phyloP scores from a whole-genome alignment of 805 yeast species.

The Pichia scutulata region DNA sequence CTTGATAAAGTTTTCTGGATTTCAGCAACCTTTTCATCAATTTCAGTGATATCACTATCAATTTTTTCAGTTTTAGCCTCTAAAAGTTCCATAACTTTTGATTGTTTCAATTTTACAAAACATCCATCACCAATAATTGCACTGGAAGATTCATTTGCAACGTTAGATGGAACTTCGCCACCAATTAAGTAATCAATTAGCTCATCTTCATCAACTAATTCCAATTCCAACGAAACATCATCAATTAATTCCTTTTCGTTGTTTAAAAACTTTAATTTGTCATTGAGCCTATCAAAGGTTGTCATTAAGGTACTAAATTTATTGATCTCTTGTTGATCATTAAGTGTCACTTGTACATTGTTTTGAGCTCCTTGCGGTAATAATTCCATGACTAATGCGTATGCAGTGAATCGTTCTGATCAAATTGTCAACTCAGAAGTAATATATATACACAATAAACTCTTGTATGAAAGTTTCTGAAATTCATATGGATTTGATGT shows the following conservation, averaged over 20 bases:
- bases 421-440: no score
- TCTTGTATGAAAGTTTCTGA: no score
- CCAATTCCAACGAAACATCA: slow-evolving; percentile 79
- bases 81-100: slow-evolving; percentile 57
- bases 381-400: slow-evolving; percentile 20
- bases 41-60: slow-evolving; percentile 39
- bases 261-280: slow-evolving; percentile 39
- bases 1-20: slow-evolving; percentile 47
- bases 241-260: slow-evolving; percentile 83
- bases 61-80: slow-evolving; percentile 54
- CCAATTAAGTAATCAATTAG: slow-evolving; percentile 72
- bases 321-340: slow-evolving; percentile 85
- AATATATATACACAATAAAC: no score
- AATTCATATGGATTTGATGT: no score
- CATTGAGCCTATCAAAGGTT: slow-evolving; percentile 52
- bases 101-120: slow-evolving; percentile 63
- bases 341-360: slow-evolving; percentile 61
- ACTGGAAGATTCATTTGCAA: slow-evolving; percentile 36
- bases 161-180: slow-evolving; percentile 41
- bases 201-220: slow-evolving; percentile 74
- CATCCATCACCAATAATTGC: slow-evolving; percentile 77
- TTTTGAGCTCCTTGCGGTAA: slow-evolving; percentile 50
- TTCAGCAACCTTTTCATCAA: slow-evolving; percentile 41
- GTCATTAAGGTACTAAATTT: slow-evolving; percentile 77
- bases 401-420: no score